Evolutionary conservation across 169 alveolate species (phyloP), one percentile per base, ranked within the genome.

Genomic region (Neospora caninum): DNA sequence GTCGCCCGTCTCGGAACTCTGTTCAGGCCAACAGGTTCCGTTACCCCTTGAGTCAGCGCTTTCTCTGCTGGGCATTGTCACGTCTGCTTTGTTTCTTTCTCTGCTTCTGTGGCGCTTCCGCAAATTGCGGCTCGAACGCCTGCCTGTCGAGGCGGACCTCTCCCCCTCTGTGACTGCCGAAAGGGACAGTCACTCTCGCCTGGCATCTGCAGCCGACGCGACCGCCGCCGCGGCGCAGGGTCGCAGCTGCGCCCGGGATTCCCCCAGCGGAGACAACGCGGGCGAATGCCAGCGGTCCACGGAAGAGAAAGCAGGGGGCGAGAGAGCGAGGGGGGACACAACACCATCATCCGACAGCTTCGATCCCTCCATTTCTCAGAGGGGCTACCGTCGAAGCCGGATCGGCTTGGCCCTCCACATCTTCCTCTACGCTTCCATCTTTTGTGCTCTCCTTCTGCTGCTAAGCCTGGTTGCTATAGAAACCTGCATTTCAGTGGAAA

Each of bases 21-120:
- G 87, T 29, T 78, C 87, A 34, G 87, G 87, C 27, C 45, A 78
- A 25, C 87, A 29, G 13, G 87, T 78, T 31, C 87, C 87, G 34
- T 45, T 78, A 22, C 87, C 87, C 16, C 87, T 78, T 34, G 87
- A 31, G 31, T 38, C 45, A 22, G n/a, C 87, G 20, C 39, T 78
- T 34, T 31, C 31, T 31, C 43, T 78, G 29, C 43, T 78, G 29
- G 0, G 6, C n/a, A 7, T 20, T 38, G 87, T 16, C 45, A 34
- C 45, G 25, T 78, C 34, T 34, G 7, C 45, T 78, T 34, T 78
- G 29, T 31, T 78, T 45, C 7, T 78, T 20, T 38, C 34, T 78
- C 87, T 78, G 29, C 34, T 78, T 78, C 0, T 78, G 0, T 78
- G 87, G 87, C 87, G 87, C 16, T 20, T 78, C 41, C 42, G 87